Base-by-base conservation (phyloP, 768 basidiomycete genomes). In the Russula vinacea region DNA sequence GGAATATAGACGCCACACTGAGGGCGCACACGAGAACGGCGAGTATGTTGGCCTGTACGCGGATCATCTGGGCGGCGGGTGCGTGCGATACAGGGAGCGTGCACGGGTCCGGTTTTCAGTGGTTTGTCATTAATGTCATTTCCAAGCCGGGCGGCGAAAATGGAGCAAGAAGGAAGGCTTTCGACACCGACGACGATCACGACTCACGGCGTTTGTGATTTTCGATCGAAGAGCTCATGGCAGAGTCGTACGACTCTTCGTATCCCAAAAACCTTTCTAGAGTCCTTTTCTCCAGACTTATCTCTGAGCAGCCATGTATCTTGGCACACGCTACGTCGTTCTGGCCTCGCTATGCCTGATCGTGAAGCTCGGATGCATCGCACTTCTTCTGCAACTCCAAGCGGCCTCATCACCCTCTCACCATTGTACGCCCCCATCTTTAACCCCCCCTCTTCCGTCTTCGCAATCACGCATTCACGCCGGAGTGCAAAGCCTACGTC, bases 271-370 rank as follows among this genome's bases (percentile, higher is more conserved):
- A 13, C 10, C 3, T 24, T 22, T 47, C 6, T 40, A 40, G 40
- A 8, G 9, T 7, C 47, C 16, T 50, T 26, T 24, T 26, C 49
- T 9, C 24, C 47, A 9, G 10, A n/a, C 2, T 11, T 44, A 44
- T n/a, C 24, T 49, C 19, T 13, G 52, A 35, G 52, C 19, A 13
- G 5, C 10, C 58, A 64, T 64, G 47, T 5, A 49, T 33, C 53
- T 47, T 1, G 8, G 11, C 8, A n/a, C 22, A 14, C 45, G 45
- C 45, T 42, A 42, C 47, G 42, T 60, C 37, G 10, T 45, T 42
- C 47, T 65, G 3, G 29, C 22, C 16, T 42, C 39, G 5, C 53
- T 64, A n/a, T 60, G 53, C 47, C 54, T 56, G 5, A 29, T 64
- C 29, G 19, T 50, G 19, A 55, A 50, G 44, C 53, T 56, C 29